Conservation (phyloP, 352 stramenopile genomes). For the Globisporangium perplexum region DNA sequence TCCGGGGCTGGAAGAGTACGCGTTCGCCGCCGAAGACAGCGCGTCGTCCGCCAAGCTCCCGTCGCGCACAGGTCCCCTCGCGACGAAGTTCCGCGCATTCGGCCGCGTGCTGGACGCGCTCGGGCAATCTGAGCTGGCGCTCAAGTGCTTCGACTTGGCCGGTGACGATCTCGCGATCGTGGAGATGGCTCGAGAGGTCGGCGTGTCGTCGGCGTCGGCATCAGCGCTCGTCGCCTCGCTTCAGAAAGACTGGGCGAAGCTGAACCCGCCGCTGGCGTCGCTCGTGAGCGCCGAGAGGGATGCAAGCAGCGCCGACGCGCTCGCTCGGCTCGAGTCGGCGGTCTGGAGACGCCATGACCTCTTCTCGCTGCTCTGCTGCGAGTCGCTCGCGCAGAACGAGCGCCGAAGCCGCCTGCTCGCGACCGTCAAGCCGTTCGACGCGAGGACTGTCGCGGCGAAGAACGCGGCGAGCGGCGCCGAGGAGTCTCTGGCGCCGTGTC, state of each 20-base stretch:
- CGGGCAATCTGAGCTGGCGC: slow-evolving; percentile 44
- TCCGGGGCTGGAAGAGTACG: slow-evolving; percentile 65
- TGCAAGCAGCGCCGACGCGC: background rate
- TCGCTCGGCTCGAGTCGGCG: slow-evolving; percentile 10
- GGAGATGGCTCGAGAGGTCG: slow-evolving; percentile 32
- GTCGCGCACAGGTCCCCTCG: slow-evolving; percentile 35
- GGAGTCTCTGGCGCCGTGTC: background rate
- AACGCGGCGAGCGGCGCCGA: background rate
- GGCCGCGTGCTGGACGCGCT: slow-evolving; percentile 38
- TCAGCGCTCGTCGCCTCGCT: slow-evolving; percentile 26
- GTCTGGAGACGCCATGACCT: slow-evolving; percentile 35
- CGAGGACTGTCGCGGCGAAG: slow-evolving; percentile 21
- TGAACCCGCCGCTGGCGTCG: slow-evolving; percentile 49
- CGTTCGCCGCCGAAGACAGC: slow-evolving; percentile 35
- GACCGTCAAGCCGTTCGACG: slow-evolving; percentile 41
- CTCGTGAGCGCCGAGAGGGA: slow-evolving; percentile 23
- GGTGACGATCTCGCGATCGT: slow-evolving; percentile 64
- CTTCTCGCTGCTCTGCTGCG: slow-evolving; percentile 62
- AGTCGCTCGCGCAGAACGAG: slow-evolving; percentile 46
- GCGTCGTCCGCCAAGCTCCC: slow-evolving; percentile 47
- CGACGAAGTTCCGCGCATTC: slow-evolving; percentile 36
- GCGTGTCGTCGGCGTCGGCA: slow-evolving; percentile 9
- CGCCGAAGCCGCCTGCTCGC: slow-evolving; percentile 61
- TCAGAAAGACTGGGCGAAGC: slow-evolving; percentile 42
- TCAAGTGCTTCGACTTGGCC: slow-evolving; percentile 63